phyloP scores from a whole-genome alignment of 208 protist genomes.

The Histomonas meleagridis region DNA sequence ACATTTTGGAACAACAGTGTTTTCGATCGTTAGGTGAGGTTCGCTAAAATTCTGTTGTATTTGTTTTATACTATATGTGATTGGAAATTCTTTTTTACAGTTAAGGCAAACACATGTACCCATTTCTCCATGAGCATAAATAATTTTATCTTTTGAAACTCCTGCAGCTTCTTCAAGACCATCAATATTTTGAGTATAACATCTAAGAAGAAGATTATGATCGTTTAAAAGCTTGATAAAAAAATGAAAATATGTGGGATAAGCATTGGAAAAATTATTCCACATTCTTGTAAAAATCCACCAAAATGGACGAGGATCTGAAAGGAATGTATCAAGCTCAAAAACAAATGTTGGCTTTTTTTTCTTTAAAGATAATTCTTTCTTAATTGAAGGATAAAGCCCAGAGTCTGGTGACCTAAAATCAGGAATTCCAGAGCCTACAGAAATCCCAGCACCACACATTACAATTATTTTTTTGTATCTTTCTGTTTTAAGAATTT shows the following conservation, averaged over 20 bases:
- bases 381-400: background rate
- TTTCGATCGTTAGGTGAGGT: background rate
- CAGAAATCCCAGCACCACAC: background rate
- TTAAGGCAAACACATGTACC: background rate
- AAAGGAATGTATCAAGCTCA: background rate
- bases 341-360: background rate
- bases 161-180: background rate
- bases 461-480: background rate
- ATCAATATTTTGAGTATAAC: background rate
- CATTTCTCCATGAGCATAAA: background rate
- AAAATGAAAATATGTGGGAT: background rate
- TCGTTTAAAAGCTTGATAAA: background rate
- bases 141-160: background rate
- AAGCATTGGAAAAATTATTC: background rate
- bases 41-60: background rate
- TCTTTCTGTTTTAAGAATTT: background rate
- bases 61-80: background rate
- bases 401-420: background rate
- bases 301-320: background rate
- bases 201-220: background rate
- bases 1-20: background rate
- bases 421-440: background rate
- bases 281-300: background rate
- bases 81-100: background rate
- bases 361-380: background rate